A percentile compares a stretch with the other conserved stretches of the same genome.
Conservation (phyloP, 345 rosid species). For the Microcos paniculata region DNA sequence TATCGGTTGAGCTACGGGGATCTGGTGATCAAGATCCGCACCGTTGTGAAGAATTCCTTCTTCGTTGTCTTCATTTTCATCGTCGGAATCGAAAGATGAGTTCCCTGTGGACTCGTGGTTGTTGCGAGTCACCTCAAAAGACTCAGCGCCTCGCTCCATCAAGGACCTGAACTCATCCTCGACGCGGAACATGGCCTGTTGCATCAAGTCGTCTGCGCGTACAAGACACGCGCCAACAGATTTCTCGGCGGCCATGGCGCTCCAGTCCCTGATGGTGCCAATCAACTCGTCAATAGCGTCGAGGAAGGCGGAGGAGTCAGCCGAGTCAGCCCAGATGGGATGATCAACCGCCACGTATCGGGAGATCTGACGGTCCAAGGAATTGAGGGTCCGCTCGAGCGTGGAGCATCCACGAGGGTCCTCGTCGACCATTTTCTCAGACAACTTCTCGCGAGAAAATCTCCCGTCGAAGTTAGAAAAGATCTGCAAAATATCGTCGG, state of each 20-base stretch:
- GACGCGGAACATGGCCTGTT: conserved; percentile 79
- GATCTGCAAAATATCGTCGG: conserved; percentile 89
- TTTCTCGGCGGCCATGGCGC: conserved; percentile 51
- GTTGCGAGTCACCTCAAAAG: conserved; percentile 39
- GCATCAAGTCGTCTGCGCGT: conserved; percentile 81
- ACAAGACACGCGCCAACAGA: conserved; percentile 45
- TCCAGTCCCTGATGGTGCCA: conserved; percentile 47
- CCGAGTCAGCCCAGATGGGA: conserved; percentile 85
- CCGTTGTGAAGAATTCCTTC: conserved; percentile 28
- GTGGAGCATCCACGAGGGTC: conserved; percentile 37
- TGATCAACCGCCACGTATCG: conserved; percentile 57
- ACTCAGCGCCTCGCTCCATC: conserved; percentile 73
- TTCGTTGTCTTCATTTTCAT: conserved; percentile 37
- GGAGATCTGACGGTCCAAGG: conserved; percentile 73
- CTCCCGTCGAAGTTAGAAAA: conserved; percentile 88
- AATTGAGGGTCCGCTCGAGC: conserved; percentile 53
- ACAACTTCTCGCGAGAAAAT: conserved; percentile 77
- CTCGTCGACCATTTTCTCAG: conserved; percentile 42
- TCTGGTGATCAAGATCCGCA: conserved; percentile 39
- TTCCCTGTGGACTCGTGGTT: conserved; percentile 28
- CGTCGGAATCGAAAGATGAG: conserved; percentile 47
- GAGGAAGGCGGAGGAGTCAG: conserved; percentile 72
- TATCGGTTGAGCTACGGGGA: conserved; percentile 81
- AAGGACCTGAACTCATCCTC: conserved; percentile 76
- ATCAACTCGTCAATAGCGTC: conserved; percentile 73